These are phyloP conservation scores for Hippophae rhamnoides DNA, from an alignment of 306 rosid species.

Conservation along the genomic window DNA sequence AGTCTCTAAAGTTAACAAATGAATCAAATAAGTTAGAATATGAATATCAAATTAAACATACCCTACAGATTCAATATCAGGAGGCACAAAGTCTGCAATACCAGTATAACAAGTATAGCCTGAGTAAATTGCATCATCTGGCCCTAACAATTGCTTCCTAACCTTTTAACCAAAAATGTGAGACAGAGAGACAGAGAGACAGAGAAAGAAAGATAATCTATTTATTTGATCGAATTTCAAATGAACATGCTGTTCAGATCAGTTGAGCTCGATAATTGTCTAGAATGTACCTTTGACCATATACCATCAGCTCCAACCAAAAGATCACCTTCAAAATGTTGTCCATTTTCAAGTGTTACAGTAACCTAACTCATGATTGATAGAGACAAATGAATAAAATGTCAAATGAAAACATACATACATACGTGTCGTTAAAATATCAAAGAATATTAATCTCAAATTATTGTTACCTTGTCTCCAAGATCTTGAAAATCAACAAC, in stretches of 20 bases:
- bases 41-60: constrained; percentile 18
- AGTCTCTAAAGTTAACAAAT: constrained; percentile 15
- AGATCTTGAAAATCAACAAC: constrained; percentile 67
- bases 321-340: constrained; percentile 76
- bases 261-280: background rate
- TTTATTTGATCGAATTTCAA: too few species aligned
- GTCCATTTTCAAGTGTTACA: constrained; percentile 69
- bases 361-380: constrained; percentile 46
- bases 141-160: constrained; percentile 66
- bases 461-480: constrained; percentile 58
- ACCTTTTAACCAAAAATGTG: constrained; percentile 34
- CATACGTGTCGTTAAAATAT: too few species aligned
- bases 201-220: background rate
- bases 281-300: constrained; percentile 71
- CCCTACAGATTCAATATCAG: constrained; percentile 94
- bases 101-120: constrained; percentile 97
- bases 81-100: constrained; percentile 84
- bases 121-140: constrained; percentile 56
- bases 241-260: too few species aligned
- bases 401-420: background rate
- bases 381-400: constrained; percentile 15
- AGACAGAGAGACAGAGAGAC: background rate
- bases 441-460: constrained; percentile 11
- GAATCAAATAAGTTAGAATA: too few species aligned
- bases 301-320: constrained; percentile 98